phyloP scores from a whole-genome alignment of 768 basidiomycete genomes.

The Favolaschia claudopus region DNA sequence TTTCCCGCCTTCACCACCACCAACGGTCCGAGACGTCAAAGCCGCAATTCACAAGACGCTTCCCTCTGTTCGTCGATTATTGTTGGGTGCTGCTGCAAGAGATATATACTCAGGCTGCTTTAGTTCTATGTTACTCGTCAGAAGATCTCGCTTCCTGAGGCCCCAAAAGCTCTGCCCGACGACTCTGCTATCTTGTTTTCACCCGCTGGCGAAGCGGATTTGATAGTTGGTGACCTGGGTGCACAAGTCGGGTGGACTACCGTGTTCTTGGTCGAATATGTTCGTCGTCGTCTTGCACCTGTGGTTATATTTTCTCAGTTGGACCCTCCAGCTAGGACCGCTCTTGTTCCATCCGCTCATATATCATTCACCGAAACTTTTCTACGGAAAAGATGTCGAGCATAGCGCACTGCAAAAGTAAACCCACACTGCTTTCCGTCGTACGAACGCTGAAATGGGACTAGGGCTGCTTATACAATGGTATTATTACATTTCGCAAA shows the following conservation, averaged over 20 bases:
- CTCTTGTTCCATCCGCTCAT: conserved; percentile 88
- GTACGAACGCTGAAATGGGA: conserved; percentile 6
- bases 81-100: background rate
- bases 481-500: conserved; percentile 90
- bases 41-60: conserved; percentile 19
- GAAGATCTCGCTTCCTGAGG: conserved; percentile 70
- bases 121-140: conserved; percentile 81
- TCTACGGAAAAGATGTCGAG: conserved; percentile 74
- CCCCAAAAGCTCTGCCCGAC: conserved; percentile 69
- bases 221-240: conserved; percentile 90
- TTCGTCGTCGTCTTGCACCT: conserved; percentile 47
- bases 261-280: conserved; percentile 95
- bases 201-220: conserved; percentile 63
- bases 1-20: conserved; percentile 24
- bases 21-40: conserved; percentile 27
- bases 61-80: conserved; percentile 18
- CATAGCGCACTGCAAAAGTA: conserved; percentile 84
- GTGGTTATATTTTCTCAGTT: background rate
- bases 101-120: conserved; percentile 2
- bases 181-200: conserved; percentile 64
- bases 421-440: conserved; percentile 19
- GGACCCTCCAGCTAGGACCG: conserved; percentile 72
- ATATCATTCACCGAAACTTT: conserved; percentile 71
- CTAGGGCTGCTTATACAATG: conserved; percentile 73
- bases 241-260: conserved; percentile 89